Percentiles rank a stretch among this genome's conserved stretches.
Evolutionary conservation across 352 stramenopile genomes (phyloP).

Genomic region (Phytophthora constricta): DNA sequence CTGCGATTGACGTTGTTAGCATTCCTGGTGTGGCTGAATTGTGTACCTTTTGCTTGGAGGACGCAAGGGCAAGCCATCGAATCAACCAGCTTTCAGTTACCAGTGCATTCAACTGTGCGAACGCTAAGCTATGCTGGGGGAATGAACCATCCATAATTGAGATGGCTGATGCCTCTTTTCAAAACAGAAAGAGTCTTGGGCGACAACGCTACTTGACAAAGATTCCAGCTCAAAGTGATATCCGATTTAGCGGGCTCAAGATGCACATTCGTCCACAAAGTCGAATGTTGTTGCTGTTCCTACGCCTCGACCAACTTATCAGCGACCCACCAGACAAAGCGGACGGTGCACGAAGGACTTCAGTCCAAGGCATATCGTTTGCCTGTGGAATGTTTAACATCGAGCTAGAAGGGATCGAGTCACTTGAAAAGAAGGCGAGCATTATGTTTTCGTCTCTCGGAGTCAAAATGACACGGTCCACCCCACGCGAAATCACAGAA

Average conservation of each 20-base stretch:
- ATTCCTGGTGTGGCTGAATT: slow-evolving; percentile 31
- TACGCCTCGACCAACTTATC: slow-evolving; percentile 56
- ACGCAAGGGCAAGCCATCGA: slow-evolving; percentile 34
- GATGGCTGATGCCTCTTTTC: slow-evolving; percentile 21
- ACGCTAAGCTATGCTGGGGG: slow-evolving; percentile 33
- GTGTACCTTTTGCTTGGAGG: slow-evolving; percentile 27
- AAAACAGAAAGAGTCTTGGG: slow-evolving; percentile 34
- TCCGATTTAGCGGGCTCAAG: slow-evolving; percentile 25
- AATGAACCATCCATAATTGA: slow-evolving; percentile 19
- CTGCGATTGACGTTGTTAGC: slow-evolving; percentile 31
- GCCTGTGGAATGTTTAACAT: slow-evolving; percentile 36
- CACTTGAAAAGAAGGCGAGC: slow-evolving; percentile 4
- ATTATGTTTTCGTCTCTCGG: slow-evolving; percentile 36
- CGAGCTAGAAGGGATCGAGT: slow-evolving; percentile 11
- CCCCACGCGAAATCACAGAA: slow-evolving; percentile 47
- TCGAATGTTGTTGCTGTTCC: slow-evolving; percentile 53
- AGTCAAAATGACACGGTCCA: slow-evolving; percentile 53
- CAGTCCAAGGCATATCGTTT: slow-evolving; percentile 39
- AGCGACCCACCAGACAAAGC: slow-evolving; percentile 26
- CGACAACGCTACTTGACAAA: slow-evolving; percentile 34
- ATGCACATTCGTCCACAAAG: slow-evolving; percentile 32
- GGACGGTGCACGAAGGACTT: slow-evolving; percentile 17
- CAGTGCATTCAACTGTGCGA: slow-evolving; percentile 38
- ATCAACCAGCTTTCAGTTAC: slow-evolving; percentile 36
- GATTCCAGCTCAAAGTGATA: slow-evolving; percentile 36